Base-by-base conservation (phyloP, 2,329 filamentous ascomycete species). In the Penicillium hesseltinei region DNA sequence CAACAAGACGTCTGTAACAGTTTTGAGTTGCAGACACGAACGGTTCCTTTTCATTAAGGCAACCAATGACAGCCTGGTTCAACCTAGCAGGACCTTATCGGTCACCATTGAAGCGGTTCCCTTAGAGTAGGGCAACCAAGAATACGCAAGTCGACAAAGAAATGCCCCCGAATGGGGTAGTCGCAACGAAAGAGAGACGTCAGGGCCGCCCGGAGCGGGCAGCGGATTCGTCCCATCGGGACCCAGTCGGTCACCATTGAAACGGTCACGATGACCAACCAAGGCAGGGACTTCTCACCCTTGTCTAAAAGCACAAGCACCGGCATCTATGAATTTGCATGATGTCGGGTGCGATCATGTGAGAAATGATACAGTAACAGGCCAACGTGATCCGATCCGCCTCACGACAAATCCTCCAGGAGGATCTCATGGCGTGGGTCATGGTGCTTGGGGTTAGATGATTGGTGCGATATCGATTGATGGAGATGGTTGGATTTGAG, bases 321-420 rank as follows among this genome's bases (percentile, higher is more conserved):
- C 33, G 51, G 19, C 35, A 54, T 46, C n/a, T 15, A 29, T 15
- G 25, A 11, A 46, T 35, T 40, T 48, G 10, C 5, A 40, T 25
- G 27, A 40, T 54, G 51, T 47, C 42, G 17, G 51, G 38, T 43
- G 17, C 21, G 21, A 29, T 52, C 50, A 36, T 53, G 40, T 46
- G n/a, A 38, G 17, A 38, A 5, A 40, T 23, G 33, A 39, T 47
- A 33, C n/a, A 7, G 5, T 2, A 38, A n/a, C 11, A 10, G 51
- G 42, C 31, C 31, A 38, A 36, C n/a, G 40, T n/a, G 31, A n/a
- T n/a, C 2, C 9, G 7, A 43, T 23, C 8, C 13, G 10, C 50
- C 38, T 43, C 38, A 44, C 5, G 38, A 47, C 4, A 11, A 47
- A 35, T 35, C 19, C 21, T 23, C 13, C 0, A 47, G 44, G 45